Base-by-base conservation (phyloP, 108 stramenopile species). In the Bacterosira constricta region DNA sequence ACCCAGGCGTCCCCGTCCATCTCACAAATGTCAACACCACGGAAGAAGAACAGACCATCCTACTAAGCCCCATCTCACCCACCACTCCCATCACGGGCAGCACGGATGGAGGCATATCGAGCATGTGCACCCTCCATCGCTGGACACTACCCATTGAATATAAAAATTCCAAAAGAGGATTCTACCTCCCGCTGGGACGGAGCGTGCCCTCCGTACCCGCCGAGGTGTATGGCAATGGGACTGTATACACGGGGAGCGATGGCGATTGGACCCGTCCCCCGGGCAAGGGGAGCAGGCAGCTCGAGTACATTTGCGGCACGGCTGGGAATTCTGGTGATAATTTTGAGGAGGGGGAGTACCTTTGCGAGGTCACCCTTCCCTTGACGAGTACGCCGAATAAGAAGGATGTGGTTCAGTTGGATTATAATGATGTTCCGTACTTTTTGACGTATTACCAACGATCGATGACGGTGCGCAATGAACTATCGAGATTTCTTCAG, bases 401-500 rank as follows among this genome's bases (percentile, higher is more conserved):
- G 26, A 32, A 11, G 9, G 55, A 73, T 27, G n/a, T n/a, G 17
- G 9, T 44, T 20, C 5, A 39, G 18, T 3, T 6, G 17, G 15
- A 57, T 4, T 26, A 26, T 1, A 20, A 56, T 8, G n/a, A 53
- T 41, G 54, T 62, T 25, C 63, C 72, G 12, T 73, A 62, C 8
- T 62, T 26, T 45, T n/a, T 62, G 61, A 62, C 61, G 0, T 62
- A 62, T 45, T 45, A 62, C 44, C 25, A 62, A 30, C 42, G 61
- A 15, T 21, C 13, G 3, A 7, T 45, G 15, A 27, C 29, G 26
- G 42, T 45, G 27, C 26, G 61, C 23, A 35, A 81, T 32, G 69
- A 76, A 47, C 37, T 64, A 18, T 42, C 80, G 20, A 45, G 80
- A 42, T 81, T 81, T 32, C 35, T 81, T 0, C 74, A 81, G 34